Evolutionary conservation across 83 land plant genomes (phyloP).

Genomic region (Isoetes engelmannii): DNA sequence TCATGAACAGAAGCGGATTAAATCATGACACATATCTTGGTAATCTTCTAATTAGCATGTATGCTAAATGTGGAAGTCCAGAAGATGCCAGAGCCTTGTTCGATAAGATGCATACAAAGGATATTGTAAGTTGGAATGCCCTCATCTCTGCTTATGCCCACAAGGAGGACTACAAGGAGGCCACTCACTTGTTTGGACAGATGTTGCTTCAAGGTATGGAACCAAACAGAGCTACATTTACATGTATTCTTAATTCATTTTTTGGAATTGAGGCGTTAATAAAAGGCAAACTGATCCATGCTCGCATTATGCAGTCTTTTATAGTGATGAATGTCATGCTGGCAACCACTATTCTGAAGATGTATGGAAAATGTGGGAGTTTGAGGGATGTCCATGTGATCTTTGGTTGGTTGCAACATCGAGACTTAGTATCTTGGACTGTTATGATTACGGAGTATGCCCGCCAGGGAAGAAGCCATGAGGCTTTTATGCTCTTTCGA

Average conservation of each 20-base stretch:
- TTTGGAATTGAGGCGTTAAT: not conserved
- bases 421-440: slow-evolving; percentile 1
- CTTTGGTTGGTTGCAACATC: not conserved
- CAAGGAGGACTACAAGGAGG: not conserved
- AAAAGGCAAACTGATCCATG: not conserved
- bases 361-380: slow-evolving; percentile 14
- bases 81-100: not conserved
- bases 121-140: slow-evolving; percentile 5
- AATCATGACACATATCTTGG: not conserved
- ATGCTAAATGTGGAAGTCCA: slow-evolving; percentile 10
- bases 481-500: slow-evolving; percentile 2
- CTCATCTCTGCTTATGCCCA: slow-evolving; percentile 3
- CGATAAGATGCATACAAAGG: not conserved
- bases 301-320: not conserved
- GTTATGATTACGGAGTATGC: slow-evolving; percentile 5
- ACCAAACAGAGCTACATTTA: not conserved
- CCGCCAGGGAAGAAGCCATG: not conserved
- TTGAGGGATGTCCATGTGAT: not conserved
- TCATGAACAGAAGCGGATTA: too few species aligned
- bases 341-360: slow-evolving; percentile 1
- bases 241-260: slow-evolving; percentile 4
- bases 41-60: slow-evolving; percentile 4
- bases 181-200: not conserved
- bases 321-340: not conserved
- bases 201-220: slow-evolving; percentile 5